These are phyloP conservation scores for Carex arenaria DNA, from an alignment of 202 grass and related monocot species.

Conservation along the genomic window DNA sequence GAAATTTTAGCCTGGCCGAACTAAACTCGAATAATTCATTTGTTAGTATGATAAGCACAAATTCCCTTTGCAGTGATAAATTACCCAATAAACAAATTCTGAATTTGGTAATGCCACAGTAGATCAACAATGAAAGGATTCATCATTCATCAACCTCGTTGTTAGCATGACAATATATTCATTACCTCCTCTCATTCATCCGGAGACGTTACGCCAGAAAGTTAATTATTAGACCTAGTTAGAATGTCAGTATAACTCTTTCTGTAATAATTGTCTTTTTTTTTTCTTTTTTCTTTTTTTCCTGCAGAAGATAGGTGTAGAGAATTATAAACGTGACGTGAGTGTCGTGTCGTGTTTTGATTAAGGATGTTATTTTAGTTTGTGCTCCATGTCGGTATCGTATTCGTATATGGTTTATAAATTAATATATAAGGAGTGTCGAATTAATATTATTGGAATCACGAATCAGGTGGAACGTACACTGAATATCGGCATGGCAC, in stretches of 20 bases:
- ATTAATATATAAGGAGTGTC: too few species aligned
- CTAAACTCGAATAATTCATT: too few species aligned
- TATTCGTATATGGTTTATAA: too few species aligned
- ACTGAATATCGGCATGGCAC: too few species aligned
- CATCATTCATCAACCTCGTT: neutral
- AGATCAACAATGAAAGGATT: neutral
- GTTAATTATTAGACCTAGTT: neutral
- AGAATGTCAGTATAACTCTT: neutral
- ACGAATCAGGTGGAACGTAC: too few species aligned
- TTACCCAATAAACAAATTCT: neutral
- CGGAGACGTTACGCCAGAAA: neutral
- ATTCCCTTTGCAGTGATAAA: neutral
- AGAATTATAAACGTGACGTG: too few species aligned
- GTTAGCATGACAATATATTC: neutral
- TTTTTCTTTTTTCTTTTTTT: neutral
- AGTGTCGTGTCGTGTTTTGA: too few species aligned
- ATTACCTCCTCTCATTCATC: constrained; percentile 2
- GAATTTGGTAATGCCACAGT: neutral
- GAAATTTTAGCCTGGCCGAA: too few species aligned
- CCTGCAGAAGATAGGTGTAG: neutral
- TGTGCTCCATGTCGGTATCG: too few species aligned
- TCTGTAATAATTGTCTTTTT: constrained; percentile 8
- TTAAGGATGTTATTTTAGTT: too few species aligned
- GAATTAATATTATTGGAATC: too few species aligned
- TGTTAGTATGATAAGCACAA: neutral